Evolutionary conservation across 208 protist genomes (phyloP).

Genomic region (Novymonas esmeraldas): DNA sequence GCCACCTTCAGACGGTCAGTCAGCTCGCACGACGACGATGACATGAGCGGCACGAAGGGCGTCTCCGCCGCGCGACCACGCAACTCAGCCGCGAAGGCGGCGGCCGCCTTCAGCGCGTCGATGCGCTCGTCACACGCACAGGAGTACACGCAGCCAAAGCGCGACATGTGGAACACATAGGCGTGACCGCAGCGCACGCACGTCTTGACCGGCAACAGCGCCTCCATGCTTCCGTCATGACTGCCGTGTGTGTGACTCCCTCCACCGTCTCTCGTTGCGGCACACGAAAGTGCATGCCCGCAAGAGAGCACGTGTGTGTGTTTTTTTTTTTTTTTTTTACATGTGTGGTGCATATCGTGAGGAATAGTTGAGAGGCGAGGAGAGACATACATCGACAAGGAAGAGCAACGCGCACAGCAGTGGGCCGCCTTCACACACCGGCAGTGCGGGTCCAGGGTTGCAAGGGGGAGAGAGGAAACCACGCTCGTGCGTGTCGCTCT

Average conservation of each 20-base stretch:
- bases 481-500: too few relatives aligned
- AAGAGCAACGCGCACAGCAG: too few relatives aligned
- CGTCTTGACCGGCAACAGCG: constrained; percentile 39
- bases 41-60: constrained; percentile 50
- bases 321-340: not conserved
- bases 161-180: constrained; percentile 57
- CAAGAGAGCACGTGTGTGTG: not conserved
- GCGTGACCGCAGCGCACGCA: constrained; percentile 43
- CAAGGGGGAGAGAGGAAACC: too few relatives aligned
- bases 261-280: not conserved
- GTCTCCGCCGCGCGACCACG: constrained; percentile 2
- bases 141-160: constrained; percentile 72
- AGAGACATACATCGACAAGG: too few relatives aligned
- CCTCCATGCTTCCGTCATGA: constrained; percentile 47
- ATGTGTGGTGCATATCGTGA: too few relatives aligned
- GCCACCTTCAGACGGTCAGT: constrained; percentile 37
- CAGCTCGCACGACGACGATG: constrained; percentile 33
- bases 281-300: not conserved
- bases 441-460: too few relatives aligned
- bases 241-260: not conserved
- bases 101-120: constrained; percentile 53
- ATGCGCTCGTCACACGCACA: constrained; percentile 49
- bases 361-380: too few relatives aligned
- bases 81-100: constrained; percentile 28
- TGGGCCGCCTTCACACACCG: too few relatives aligned